phyloP scores from a whole-genome alignment of 2,329 filamentous ascomycete species.

The Aspergillus luchuensis region DNA sequence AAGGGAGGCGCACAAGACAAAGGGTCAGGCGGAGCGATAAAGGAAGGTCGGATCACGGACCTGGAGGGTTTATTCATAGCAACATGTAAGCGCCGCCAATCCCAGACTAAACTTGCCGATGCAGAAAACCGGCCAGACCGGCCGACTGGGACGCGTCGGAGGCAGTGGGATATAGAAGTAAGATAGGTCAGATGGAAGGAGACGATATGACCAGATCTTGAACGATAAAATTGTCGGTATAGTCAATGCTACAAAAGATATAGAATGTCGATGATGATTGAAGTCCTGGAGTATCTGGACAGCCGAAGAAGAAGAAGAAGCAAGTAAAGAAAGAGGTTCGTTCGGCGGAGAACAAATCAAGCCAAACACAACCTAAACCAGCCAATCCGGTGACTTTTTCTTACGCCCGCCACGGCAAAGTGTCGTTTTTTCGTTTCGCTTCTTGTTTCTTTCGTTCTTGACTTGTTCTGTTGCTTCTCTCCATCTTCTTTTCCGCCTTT shows the following conservation, averaged over 20 bases:
- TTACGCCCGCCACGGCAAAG: conserved; percentile 23
- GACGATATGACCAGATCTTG: not conserved
- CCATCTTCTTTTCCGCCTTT: conserved; percentile 12
- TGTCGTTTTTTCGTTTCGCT: conserved; percentile 18
- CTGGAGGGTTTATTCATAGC: conserved; percentile 5
- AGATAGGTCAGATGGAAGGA: not conserved
- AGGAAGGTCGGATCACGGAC: not conserved
- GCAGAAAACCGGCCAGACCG: conserved; percentile 1
- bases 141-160: not conserved
- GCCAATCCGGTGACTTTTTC: conserved; percentile 20
- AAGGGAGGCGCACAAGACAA: not conserved
- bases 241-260: too few relatives aligned
- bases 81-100: conserved; percentile 12
- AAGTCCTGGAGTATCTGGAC: too few relatives aligned
- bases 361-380: not conserved
- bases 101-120: conserved; percentile 9
- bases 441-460: conserved; percentile 14
- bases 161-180: not conserved
- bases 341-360: not conserved
- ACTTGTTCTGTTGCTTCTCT: not conserved
- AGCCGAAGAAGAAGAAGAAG: not conserved
- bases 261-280: too few relatives aligned
- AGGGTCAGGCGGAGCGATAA: conserved; percentile 1
- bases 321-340: not conserved
- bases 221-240: not conserved